These are phyloP conservation scores for Stylonectria norvegica DNA, from an alignment of 2,329 filamentous ascomycete species.

Conservation along the genomic window DNA sequence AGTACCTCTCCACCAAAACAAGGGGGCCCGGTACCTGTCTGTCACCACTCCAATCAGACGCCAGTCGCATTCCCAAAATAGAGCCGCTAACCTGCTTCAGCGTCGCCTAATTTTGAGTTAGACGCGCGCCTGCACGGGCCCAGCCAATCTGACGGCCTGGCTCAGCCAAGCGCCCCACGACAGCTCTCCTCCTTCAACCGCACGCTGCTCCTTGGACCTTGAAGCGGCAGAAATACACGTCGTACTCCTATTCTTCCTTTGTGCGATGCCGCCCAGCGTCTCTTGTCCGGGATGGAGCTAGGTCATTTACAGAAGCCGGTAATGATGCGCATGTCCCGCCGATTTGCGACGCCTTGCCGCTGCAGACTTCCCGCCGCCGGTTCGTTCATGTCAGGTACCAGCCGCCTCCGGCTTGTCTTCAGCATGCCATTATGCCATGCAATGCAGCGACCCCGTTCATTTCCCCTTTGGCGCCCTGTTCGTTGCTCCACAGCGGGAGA, in stretches of 20 bases:
- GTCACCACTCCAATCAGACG: slow-evolving; percentile 13
- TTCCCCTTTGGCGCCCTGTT: slow-evolving; percentile 18
- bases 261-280: background rate
- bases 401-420: background rate
- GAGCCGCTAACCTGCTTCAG: slow-evolving; percentile 15
- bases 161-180: slow-evolving; percentile 15
- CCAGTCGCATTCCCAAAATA: slow-evolving; percentile 19
- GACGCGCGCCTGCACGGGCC: slow-evolving; percentile 23
- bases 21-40: slow-evolving; percentile 7
- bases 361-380: slow-evolving; percentile 18
- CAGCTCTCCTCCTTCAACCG: slow-evolving; percentile 17
- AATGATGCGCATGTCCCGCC: slow-evolving; percentile 21
- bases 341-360: slow-evolving; percentile 3
- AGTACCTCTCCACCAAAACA: slow-evolving; percentile 14
- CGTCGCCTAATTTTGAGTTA: slow-evolving; percentile 22
- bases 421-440: slow-evolving; percentile 12
- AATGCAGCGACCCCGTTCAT: slow-evolving; percentile 28
- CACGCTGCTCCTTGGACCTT: slow-evolving; percentile 7
- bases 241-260: background rate
- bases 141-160: slow-evolving; percentile 16
- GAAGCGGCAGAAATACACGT: slow-evolving; percentile 1
- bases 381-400: background rate
- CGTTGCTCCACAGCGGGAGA: background rate
- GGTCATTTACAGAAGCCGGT: no score
- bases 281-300: no score